Percentiles rank a stretch among this genome's conserved stretches.
Evolutionary conservation across 352 stramenopile genomes (phyloP).

Genomic region (Phytophthora idaei): DNA sequence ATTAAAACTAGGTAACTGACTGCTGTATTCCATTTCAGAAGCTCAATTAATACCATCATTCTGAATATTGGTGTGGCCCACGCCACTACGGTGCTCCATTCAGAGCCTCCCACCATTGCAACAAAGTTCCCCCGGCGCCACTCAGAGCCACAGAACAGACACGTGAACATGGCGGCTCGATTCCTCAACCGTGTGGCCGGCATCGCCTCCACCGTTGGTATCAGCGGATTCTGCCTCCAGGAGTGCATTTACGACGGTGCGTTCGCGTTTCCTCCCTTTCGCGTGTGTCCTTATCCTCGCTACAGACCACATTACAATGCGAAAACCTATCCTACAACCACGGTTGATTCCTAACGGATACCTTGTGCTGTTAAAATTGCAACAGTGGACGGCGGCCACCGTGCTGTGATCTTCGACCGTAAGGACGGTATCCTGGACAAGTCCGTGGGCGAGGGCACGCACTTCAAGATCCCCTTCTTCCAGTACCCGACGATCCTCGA

Average conservation of each 20-base stretch:
- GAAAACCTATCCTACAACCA: no score
- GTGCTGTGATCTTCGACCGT: slow-evolving; percentile 99
- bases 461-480: slow-evolving; percentile 99
- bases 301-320: no score
- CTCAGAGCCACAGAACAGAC: slow-evolving; percentile 35
- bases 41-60: slow-evolving; percentile 15
- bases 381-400: slow-evolving; percentile 97
- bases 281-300: neutral
- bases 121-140: slow-evolving; percentile 18
- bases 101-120: slow-evolving; percentile 22
- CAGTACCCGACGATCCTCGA: slow-evolving; percentile 99
- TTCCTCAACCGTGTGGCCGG: slow-evolving; percentile 79
- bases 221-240: slow-evolving; percentile 71
- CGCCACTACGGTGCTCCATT: slow-evolving; percentile 13
- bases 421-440: slow-evolving; percentile 97
- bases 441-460: slow-evolving; percentile 96
- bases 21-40: slow-evolving; percentile 4
- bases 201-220: slow-evolving; percentile 61
- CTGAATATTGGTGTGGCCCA: slow-evolving; percentile 11
- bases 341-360: slow-evolving; percentile 6
- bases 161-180: slow-evolving; percentile 60
- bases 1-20: neutral
- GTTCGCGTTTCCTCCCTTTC: slow-evolving; percentile 27
- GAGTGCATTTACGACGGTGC: slow-evolving; percentile 88
- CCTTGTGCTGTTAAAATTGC: slow-evolving; percentile 11